These are phyloP conservation scores for Fraxinus baroniana DNA, from an alignment of 305 asterid species.

Conservation along the genomic window DNA sequence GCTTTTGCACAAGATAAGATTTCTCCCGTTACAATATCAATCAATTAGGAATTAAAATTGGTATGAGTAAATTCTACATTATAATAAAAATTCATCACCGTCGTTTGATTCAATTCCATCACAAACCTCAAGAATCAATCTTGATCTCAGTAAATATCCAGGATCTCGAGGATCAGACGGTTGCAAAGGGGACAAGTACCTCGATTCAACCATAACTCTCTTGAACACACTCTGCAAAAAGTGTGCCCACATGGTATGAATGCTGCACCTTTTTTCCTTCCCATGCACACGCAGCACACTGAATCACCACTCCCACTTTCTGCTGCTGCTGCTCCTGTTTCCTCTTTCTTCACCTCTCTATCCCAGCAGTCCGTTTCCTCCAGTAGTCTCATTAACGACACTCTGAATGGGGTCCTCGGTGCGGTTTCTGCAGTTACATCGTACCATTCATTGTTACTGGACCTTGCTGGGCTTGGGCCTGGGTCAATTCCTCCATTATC, in stretches of 20 bases:
- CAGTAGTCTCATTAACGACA: slow-evolving; percentile 76
- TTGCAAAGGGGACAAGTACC: slow-evolving; percentile 91
- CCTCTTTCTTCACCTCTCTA: slow-evolving; percentile 34
- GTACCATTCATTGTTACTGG: background rate
- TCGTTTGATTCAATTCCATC: background rate
- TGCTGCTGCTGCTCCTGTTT: background rate
- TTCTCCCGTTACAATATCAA: background rate
- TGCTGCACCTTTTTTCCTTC: slow-evolving; percentile 77
- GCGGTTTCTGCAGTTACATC: slow-evolving; percentile 7
- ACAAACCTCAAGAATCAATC: background rate
- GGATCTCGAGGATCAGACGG: slow-evolving; percentile 64
- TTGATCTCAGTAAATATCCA: slow-evolving; percentile 59
- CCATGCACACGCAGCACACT: slow-evolving; percentile 95
- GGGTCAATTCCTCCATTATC: slow-evolving; percentile 11
- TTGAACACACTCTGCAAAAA: slow-evolving; percentile 79
- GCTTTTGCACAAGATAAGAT: background rate
- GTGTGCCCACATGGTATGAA: slow-evolving; percentile 95
- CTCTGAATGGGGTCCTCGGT: slow-evolving; percentile 43
- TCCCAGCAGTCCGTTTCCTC: slow-evolving; percentile 66
- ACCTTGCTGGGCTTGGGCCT: background rate
- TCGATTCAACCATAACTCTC: slow-evolving; percentile 86
- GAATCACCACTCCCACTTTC: slow-evolving; percentile 38
- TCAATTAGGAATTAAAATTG: background rate
- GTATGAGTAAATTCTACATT: background rate
- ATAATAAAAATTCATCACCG: background rate